phyloP scores from a whole-genome alignment of 2,329 filamentous ascomycete genomes.

The Apiospora hydei region DNA sequence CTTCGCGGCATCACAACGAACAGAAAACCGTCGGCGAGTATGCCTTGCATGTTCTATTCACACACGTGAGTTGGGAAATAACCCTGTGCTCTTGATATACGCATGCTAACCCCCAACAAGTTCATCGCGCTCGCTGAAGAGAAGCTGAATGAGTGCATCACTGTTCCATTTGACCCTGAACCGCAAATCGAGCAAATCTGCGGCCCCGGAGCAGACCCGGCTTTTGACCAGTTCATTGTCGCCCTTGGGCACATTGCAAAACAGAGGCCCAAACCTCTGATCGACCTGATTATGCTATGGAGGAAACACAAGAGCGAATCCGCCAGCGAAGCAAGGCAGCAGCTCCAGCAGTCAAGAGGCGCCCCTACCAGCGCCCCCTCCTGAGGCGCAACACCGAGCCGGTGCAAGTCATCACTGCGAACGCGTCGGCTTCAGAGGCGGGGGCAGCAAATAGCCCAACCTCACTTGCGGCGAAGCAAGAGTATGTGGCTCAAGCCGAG shows the following conservation, averaged over 20 bases:
- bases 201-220: conserved; percentile 84
- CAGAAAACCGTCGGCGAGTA: conserved; percentile 97
- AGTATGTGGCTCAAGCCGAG: conserved; percentile 81
- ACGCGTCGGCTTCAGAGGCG: conserved; percentile 36
- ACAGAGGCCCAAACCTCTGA: conserved; percentile 91
- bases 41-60: conserved; percentile 94
- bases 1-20: conserved; percentile 75
- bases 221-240: conserved; percentile 92
- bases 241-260: conserved; percentile 94
- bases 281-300: conserved; percentile 98
- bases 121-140: conserved; percentile 98
- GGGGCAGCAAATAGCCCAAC: conserved; percentile 45
- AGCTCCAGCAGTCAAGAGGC: conserved; percentile 61
- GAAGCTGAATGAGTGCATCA: conserved; percentile 89
- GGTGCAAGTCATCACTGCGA: conserved; percentile 52
- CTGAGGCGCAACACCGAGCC: conserved; percentile 80
- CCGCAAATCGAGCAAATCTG: conserved; percentile 89
- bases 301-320: conserved; percentile 94
- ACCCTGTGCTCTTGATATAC: conserved; percentile 38
- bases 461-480: conserved; percentile 63
- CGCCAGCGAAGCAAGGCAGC: conserved; percentile 71
- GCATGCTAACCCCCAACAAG: conserved; percentile 45
- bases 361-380: conserved; percentile 53
- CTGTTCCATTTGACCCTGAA: conserved; percentile 79
- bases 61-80: conserved; percentile 67